A percentile compares a stretch with the other conserved stretches of the same genome.
phyloP scores from a whole-genome alignment of 75 land plant species.

The Sequoia sempervirens region DNA sequence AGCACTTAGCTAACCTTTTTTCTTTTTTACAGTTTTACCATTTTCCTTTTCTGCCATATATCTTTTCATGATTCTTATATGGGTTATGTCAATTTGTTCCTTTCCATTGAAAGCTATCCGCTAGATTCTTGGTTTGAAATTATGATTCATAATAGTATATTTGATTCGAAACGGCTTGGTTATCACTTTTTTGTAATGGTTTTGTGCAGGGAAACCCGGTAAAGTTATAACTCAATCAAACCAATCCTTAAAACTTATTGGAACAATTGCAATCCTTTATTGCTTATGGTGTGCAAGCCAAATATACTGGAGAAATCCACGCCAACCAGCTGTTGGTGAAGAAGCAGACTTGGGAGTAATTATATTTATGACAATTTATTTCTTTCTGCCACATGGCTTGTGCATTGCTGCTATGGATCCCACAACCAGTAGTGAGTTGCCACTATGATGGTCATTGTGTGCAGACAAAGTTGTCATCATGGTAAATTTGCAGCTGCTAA shows the following conservation, averaged over 20 bases:
- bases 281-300: slow-evolving; percentile 72
- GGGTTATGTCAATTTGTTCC: not conserved
- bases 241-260: slow-evolving; percentile 35
- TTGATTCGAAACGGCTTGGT: not conserved
- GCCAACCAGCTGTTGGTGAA: slow-evolving; percentile 70
- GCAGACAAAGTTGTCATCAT: not conserved
- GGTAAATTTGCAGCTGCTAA: not conserved
- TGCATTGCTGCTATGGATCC: slow-evolving; percentile 58
- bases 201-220: slow-evolving; percentile 30
- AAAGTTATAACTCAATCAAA: slow-evolving; percentile 18
- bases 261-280: slow-evolving; percentile 46
- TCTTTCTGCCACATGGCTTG: slow-evolving; percentile 59
- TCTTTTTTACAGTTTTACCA: not conserved
- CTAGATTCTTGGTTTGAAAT: not conserved
- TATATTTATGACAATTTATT: slow-evolving; percentile 52
- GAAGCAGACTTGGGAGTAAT: slow-evolving; percentile 86
- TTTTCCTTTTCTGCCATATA: not conserved
- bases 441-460: slow-evolving; percentile 15
- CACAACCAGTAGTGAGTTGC: slow-evolving; percentile 24
- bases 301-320: slow-evolving; percentile 62
- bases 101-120: not conserved
- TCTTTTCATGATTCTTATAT: not conserved
- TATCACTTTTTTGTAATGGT: slow-evolving; percentile 5
- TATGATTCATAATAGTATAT: not conserved
- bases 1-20: not conserved